These are phyloP conservation scores for Verticillium longisporum DNA, from an alignment of 2,329 filamentous ascomycete genomes.

Conservation along the genomic window DNA sequence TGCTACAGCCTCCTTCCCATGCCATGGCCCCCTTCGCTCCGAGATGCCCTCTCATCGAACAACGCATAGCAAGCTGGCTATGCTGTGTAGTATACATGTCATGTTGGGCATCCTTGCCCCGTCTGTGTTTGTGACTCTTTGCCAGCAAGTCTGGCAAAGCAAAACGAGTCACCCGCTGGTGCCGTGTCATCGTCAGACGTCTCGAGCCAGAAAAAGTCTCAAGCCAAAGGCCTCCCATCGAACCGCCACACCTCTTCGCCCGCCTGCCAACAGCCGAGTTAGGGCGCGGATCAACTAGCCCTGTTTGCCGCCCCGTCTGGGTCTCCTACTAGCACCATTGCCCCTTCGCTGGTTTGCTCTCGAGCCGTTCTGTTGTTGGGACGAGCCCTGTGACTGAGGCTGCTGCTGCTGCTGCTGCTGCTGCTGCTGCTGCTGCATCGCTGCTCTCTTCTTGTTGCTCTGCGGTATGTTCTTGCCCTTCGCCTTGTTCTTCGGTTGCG, in stretches of 20 bases:
- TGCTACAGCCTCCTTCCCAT: background rate
- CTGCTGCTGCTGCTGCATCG: background rate
- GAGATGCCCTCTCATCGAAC: background rate
- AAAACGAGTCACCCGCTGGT: background rate
- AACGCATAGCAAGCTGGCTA: background rate
- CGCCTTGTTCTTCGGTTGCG: constrained; percentile 8
- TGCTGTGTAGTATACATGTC: background rate
- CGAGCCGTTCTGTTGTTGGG: constrained; percentile 3
- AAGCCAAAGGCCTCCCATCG: background rate
- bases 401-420: too few species aligned
- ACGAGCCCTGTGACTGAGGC: background rate
- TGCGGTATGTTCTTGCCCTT: constrained; percentile 3
- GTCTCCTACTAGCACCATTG: background rate
- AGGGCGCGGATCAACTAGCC: background rate
- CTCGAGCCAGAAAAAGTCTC: background rate
- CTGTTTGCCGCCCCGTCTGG: constrained; percentile 11
- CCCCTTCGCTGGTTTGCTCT: constrained; percentile 5
- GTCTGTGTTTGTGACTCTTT: background rate
- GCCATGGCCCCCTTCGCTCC: background rate
- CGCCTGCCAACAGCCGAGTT: background rate
- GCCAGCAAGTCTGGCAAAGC: background rate
- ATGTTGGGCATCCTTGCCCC: background rate
- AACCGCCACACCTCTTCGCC: background rate
- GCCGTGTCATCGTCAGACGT: background rate
- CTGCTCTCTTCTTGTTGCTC: constrained; percentile 3